These are phyloP conservation scores for Cryptococcus depauperatus DNA, from an alignment of 1,284 basidiomycete genomes.

Conservation along the genomic window DNA sequence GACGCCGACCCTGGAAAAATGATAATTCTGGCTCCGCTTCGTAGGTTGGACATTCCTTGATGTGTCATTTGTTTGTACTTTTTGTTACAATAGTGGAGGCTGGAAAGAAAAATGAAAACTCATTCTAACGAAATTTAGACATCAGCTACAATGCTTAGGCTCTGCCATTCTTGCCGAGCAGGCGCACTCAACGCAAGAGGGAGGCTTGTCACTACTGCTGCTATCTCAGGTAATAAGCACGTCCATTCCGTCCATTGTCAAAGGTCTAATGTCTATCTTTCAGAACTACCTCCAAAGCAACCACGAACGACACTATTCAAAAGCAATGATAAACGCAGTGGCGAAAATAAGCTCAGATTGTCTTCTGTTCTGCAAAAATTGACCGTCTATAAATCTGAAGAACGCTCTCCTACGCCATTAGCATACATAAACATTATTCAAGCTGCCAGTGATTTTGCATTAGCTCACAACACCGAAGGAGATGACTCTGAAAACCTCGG, in stretches of 20 bases:
- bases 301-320: background rate
- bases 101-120: too few relatives aligned
- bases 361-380: slow-evolving; percentile 22
- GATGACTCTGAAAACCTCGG: slow-evolving; percentile 21
- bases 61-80: too few relatives aligned
- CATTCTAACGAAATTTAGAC: too few relatives aligned
- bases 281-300: background rate
- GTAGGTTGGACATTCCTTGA: too few relatives aligned
- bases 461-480: background rate
- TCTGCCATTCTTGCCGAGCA: background rate
- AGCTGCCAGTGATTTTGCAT: slow-evolving; percentile 24
- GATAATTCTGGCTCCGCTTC: too few relatives aligned
- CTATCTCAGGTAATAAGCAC: background rate
- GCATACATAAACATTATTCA: slow-evolving; percentile 31
- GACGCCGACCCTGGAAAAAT: too few relatives aligned
- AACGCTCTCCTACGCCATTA: slow-evolving; percentile 18
- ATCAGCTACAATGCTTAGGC: background rate
- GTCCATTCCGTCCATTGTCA: background rate
- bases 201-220: background rate
- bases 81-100: too few relatives aligned
- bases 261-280: background rate
- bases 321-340: too few relatives aligned
- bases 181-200: background rate
- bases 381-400: slow-evolving; percentile 14
- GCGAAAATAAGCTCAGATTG: background rate